Evolutionary conservation across 441 rosid genomes (phyloP), one percentile per base, ranked within the genome.

Genomic region (Corymbia calophylla): DNA sequence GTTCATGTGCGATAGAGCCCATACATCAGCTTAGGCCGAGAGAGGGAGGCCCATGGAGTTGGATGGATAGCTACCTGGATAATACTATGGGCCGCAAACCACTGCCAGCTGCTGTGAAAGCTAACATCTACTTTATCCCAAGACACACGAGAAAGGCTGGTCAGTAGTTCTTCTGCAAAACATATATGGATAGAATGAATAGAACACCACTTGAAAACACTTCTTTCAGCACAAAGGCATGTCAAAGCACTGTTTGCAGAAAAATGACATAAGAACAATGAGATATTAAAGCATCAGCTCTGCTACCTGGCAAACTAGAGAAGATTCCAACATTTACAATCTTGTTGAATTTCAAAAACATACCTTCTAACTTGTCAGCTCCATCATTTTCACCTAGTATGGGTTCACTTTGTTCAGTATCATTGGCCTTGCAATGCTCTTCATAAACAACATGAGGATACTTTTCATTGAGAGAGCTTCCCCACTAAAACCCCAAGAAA

Each of bases 91-190:
- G 99, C 99, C 53, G 98, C 97, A 92, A 93, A 94, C 91, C 97
- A 97, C 93, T 91, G 97, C 92, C 95, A 93, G 92, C 98, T 91
- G 91, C 93, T 91, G 89, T 96, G 99, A 89, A 98, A 97, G 93
- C 99, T 97, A 92, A 96, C 99, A 90, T 97, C 99, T 68, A 98
- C 91, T 90, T 98, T 98, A 90, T 98, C 98, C 99, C 99, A 98
- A 84, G 99, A 94, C 60, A 98, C 97, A 47, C 93, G 94, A 88
- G 99, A 97, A 77, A 98, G 93, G 56, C 97, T 96, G 60, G 90
- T 94, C 91, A 97, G 94, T 91, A 98, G 93, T 89, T 94, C 98
- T 93, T 96, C 99, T 98, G 96, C 94, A 90, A 86, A 90, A 91
- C 44, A 58, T 51, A 87, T 58, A 88, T 51, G 18, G 58, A 77